Base-by-base conservation (phyloP, 2,329 filamentous ascomycete genomes). In the Dothiorella sarmentorum region DNA sequence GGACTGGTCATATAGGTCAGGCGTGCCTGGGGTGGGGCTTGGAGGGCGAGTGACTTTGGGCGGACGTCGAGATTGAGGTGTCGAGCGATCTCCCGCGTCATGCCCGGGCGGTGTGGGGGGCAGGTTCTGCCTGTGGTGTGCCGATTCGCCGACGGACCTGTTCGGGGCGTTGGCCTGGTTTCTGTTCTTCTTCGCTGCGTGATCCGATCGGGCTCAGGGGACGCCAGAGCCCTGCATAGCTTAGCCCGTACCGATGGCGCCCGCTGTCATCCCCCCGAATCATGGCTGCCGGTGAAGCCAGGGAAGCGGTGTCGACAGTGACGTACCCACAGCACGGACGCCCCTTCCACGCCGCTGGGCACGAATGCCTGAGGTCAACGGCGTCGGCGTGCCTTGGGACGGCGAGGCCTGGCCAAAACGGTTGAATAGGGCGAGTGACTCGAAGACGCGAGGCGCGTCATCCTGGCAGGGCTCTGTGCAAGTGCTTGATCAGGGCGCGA, bases 31-130 rank as follows among this genome's bases (percentile, higher is more conserved):
- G 31, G 44, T 33, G 37, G 44, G 56, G 17, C 56, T n/a, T 42
- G 18, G 56, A 51, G 35, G 44, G 38, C 45, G 45, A 44, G 49
- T 53, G 49, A 53, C 49, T 40, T 53, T 53, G 49, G 35, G 49
- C 49, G 35, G 49, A 53, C 22, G 49, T 53, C 49, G 49, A 53
- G 49, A 40, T 53, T 53, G 49, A 53, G 35, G 49, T 53, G 49
- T 53, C 49, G 49, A 53, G 49, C 49, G 49, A 53, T 53, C 49
- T 53, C 49, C 49, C 49, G 49, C 49, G 49, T 40, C 35, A 40
- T 29, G 49, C 37, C 49, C 49, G 49, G 49, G 49, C 49, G 49
- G 49, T 52, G 49, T 53, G 49, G 49, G 49, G 45, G 45, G 7
- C 20, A 38, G 47, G 11, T 18, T 9, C 20, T 31, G 22, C 11